Evolutionary conservation across 2,329 filamentous ascomycete genomes (phyloP).

Genomic region (Talaromyces islandicus): DNA sequence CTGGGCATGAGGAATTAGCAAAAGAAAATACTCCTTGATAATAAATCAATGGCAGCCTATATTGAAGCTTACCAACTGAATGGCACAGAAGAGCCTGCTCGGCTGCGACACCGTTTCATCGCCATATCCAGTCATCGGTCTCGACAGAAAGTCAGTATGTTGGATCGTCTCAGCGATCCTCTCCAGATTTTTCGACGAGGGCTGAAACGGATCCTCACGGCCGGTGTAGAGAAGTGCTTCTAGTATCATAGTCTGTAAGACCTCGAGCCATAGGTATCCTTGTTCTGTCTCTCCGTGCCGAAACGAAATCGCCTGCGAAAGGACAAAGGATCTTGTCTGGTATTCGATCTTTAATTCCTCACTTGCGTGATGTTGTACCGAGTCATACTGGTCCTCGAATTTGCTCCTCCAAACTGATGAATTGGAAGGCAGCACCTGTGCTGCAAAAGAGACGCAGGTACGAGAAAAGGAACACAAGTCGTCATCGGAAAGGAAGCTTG

Average conservation of each 20-base stretch:
- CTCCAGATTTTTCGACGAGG: slow-evolving; percentile 17
- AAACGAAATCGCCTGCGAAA: slow-evolving; percentile 24
- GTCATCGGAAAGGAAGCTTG: slow-evolving; percentile 21
- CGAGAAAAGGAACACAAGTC: slow-evolving; percentile 26
- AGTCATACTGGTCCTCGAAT: slow-evolving; percentile 29
- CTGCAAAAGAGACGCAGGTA: slow-evolving; percentile 20
- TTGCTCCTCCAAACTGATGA: slow-evolving; percentile 29
- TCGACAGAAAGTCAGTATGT: slow-evolving; percentile 18
- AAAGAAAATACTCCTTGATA: neutral
- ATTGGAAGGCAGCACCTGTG: slow-evolving; percentile 18
- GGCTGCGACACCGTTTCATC: slow-evolving; percentile 4
- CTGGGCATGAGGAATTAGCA: slow-evolving; percentile 14
- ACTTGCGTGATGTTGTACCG: slow-evolving; percentile 15
- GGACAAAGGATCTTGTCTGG: slow-evolving; percentile 27
- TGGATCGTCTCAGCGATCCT: slow-evolving; percentile 16
- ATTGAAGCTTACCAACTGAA: slow-evolving; percentile 23
- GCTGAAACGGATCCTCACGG: neutral
- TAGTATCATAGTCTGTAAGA: slow-evolving; percentile 24
- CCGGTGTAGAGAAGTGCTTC: slow-evolving; percentile 14
- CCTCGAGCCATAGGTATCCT: slow-evolving; percentile 25
- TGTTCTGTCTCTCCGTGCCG: slow-evolving; percentile 17
- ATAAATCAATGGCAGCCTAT: neutral
- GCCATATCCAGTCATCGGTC: slow-evolving; percentile 16
- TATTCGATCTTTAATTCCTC: slow-evolving; percentile 28
- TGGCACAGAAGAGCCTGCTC: slow-evolving; percentile 20